Percentiles rank a stretch among this genome's conserved stretches.
Conservation (phyloP, 495 filamentous ascomycete species). For the Pyrenula massariospora region DNA sequence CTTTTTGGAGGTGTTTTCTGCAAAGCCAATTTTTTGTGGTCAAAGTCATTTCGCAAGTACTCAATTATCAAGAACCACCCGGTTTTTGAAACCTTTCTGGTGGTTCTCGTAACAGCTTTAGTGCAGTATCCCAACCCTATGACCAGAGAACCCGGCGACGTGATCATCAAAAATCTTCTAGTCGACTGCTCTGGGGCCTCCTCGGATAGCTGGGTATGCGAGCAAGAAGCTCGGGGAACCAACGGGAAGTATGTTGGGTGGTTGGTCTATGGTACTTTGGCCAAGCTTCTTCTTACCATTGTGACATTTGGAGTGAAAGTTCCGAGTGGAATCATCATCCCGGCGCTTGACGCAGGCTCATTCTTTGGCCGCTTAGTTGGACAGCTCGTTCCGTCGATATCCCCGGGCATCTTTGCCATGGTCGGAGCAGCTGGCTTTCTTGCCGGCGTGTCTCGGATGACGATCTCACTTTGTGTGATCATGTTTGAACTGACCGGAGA, state of each 20-base stretch:
- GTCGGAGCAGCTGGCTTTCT: conserved; percentile 49
- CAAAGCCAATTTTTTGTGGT: conserved; percentile 43
- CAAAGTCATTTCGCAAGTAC: conserved; percentile 38
- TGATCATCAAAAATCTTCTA: conserved; percentile 40
- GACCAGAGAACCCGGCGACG: conserved; percentile 38
- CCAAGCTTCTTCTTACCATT: conserved; percentile 41
- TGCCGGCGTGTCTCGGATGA: conserved; percentile 46
- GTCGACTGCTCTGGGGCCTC: conserved; percentile 33
- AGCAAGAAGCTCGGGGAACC: conserved; percentile 21
- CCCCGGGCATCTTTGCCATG: conserved; percentile 49
- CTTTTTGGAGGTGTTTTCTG: conserved; percentile 45
- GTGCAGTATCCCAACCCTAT: conserved; percentile 43
- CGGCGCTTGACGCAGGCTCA: conserved; percentile 43
- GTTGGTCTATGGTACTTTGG: conserved; percentile 37
- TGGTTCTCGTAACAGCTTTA: conserved; percentile 38
- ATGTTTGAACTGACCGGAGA: conserved; percentile 43
- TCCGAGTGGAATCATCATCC: conserved; percentile 47
- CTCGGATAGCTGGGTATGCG: conserved; percentile 31
- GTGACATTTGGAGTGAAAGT: conserved; percentile 47
- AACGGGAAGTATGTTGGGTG: conserved; percentile 27
- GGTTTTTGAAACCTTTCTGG: conserved; percentile 40
- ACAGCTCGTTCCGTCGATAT: conserved; percentile 31
- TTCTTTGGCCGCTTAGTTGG: conserved; percentile 44
- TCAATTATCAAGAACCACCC: conserved; percentile 37
- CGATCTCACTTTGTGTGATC: conserved; percentile 43